Percentiles rank a stretch among this genome's conserved stretches.
phyloP scores from a whole-genome alignment of 176 grass and related monocot genomes.

The Bothriochloa decipiens region DNA sequence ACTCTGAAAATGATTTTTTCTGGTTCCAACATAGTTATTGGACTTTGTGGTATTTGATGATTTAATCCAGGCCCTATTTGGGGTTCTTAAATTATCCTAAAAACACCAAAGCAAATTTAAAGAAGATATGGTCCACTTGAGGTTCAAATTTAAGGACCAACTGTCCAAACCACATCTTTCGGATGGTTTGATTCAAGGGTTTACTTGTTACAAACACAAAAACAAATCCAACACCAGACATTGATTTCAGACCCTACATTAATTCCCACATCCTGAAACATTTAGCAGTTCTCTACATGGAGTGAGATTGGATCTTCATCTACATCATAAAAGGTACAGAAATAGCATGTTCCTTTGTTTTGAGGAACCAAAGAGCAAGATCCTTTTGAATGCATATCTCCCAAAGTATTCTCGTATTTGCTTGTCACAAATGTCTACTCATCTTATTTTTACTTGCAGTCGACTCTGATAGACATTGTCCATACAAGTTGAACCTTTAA shows the following conservation, averaged over 20 bases:
- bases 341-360: neutral
- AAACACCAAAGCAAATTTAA: neutral
- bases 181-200: neutral
- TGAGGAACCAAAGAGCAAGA: neutral
- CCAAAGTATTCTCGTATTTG: slow-evolving; percentile 12
- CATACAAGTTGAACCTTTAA: neutral
- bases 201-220: slow-evolving; percentile 14
- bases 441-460: too few relatives aligned
- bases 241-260: slow-evolving; percentile 15
- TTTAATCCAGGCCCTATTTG: neutral
- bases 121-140: neutral
- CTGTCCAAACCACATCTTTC: neutral
- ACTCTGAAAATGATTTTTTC: slow-evolving; percentile 28
- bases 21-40: neutral
- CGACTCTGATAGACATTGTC: neutral
- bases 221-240: neutral
- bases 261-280: neutral
- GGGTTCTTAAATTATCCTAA: neutral
- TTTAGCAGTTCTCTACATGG: neutral
- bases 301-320: neutral
- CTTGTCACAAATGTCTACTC: neutral
- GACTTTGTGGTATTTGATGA: neutral
- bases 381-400: neutral
- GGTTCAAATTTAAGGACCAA: slow-evolving; percentile 15
- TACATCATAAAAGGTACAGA: neutral